Evolutionary conservation across 495 filamentous ascomycete species (phyloP), one percentile per base, ranked within the genome.

Genomic region (Cercophora sp.): DNA sequence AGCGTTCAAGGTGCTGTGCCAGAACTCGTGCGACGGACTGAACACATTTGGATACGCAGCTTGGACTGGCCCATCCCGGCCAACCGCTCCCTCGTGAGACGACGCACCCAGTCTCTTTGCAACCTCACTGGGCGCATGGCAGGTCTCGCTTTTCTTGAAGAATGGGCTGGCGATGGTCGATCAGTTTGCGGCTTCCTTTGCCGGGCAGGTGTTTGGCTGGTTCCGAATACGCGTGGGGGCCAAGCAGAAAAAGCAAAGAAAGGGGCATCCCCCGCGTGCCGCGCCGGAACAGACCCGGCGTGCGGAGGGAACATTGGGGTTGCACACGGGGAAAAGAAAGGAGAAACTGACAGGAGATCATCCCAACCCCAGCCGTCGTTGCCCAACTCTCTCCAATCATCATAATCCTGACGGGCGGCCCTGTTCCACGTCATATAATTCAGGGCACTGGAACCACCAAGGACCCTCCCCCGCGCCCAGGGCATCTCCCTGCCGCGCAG

Each of bases 311-410:
- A n/a, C n/a, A n/a, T n/a, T 37, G 34, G 36, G 36, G 36, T 15
- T 6, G 8, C 36, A 16, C 18, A 39, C 22, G 5, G 42, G 20
- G 15, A 45, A 20, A 43, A 37, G 34, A 15, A 48, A 24, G 2
- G 26, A 47, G 8, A 34, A 36, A 68, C 72, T 60, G 24, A 71
- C 65, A 75, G 56, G 25, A 82, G 57, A 15, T 59, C 64, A 5
- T 82, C 69, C 80, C 81, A 84, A 27, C 69, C 75, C 83, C 81
- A 85, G 1, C 79, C 79, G 2, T 60, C 51, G 19, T 78, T 78
- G 5, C 81, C 80, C 18, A 80, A 69, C 13, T 72, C 70, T 40
- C 72, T 70, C 81, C 83, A 85, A 35, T 70, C 70, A 63, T 85
- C 79, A 54, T 79, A 82, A 27, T 82, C 81, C 9, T 73, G 60